Percentiles rank a stretch among this genome's conserved stretches.
Evolutionary conservation across 257 asterid genomes (phyloP).

Genomic region (Nemophila menziesii): DNA sequence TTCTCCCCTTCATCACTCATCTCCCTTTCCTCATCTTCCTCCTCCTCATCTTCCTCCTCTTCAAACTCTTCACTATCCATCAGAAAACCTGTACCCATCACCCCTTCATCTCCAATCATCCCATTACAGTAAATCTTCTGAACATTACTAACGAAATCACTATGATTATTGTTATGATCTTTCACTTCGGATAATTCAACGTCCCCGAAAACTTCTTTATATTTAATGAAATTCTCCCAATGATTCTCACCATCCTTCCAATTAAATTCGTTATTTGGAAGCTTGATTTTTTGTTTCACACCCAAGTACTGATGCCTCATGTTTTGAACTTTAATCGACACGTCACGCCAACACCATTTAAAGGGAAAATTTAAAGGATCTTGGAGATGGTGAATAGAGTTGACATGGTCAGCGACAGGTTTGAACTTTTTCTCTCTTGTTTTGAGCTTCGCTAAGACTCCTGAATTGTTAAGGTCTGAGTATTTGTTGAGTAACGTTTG

Average conservation of each 20-base stretch:
- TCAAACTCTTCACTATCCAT: constrained; percentile 18
- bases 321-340: constrained; percentile 85
- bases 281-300: constrained; percentile 84
- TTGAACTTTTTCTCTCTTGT: constrained; percentile 92
- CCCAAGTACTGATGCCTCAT: constrained; percentile 97
- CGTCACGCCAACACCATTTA: constrained; percentile 98
- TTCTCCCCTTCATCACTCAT: constrained; percentile 19
- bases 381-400: constrained; percentile 57
- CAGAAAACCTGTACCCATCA: constrained; percentile 6
- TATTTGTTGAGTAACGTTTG: constrained; percentile 59
- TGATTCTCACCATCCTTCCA: constrained; percentile 89
- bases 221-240: constrained; percentile 83
- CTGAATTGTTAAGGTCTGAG: constrained; percentile 59
- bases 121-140: background rate
- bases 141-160: background rate
- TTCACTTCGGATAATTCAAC: constrained; percentile 41
- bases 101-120: constrained; percentile 6
- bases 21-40: constrained; percentile 14
- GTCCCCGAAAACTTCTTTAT: constrained; percentile 87
- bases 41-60: constrained; percentile 27
- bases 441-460: constrained; percentile 69
- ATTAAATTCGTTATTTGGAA: constrained; percentile 44
- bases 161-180: constrained; percentile 7
- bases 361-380: constrained; percentile 78
- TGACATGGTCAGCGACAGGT: constrained; percentile 90